Percentiles rank a stretch among this genome's conserved stretches.
These are phyloP conservation scores for Pleurotus platypus DNA, from an alignment of 768 basidiomycete genomes.

Conservation along the genomic window DNA sequence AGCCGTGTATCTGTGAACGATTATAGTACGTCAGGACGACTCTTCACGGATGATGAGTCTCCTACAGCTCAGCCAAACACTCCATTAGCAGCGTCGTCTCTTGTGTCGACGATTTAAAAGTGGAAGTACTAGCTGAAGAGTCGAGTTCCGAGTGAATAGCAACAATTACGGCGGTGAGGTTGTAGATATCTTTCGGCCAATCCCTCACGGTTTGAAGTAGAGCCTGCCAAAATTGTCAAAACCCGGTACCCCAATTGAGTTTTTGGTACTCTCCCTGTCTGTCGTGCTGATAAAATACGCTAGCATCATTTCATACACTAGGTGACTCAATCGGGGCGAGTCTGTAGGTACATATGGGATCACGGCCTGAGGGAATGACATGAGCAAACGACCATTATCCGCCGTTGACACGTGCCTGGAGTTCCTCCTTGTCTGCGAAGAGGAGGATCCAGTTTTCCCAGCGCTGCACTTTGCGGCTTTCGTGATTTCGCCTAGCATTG, in stretches of 20 bases:
- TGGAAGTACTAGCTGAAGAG: slow-evolving; percentile 47
- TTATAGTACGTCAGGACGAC: too few species aligned
- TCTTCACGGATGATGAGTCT: slow-evolving; percentile 4
- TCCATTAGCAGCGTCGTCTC: slow-evolving; percentile 77
- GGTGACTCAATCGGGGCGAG: slow-evolving; percentile 70
- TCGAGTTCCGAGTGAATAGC: slow-evolving; percentile 84
- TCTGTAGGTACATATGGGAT: slow-evolving; percentile 88
- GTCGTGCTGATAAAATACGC: slow-evolving; percentile 82
- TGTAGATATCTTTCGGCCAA: slow-evolving; percentile 93
- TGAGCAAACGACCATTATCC: neutral
- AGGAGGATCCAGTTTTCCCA: slow-evolving; percentile 97
- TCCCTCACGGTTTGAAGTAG: slow-evolving; percentile 74
- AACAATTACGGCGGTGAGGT: slow-evolving; percentile 82
- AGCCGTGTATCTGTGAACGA: slow-evolving; percentile 58
- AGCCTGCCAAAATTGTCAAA: slow-evolving; percentile 39
- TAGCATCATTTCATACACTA: slow-evolving; percentile 95
- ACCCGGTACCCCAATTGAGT: neutral
- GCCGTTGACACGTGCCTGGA: slow-evolving; percentile 51
- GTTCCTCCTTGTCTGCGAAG: slow-evolving; percentile 76
- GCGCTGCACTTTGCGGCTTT: slow-evolving; percentile 78
- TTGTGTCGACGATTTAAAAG: slow-evolving; percentile 35
- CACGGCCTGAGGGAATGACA: slow-evolving; percentile 51
- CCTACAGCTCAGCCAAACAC: slow-evolving; percentile 86
- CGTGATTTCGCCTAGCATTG: slow-evolving; percentile 43
- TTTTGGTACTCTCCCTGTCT: slow-evolving; percentile 41